A percentile compares a stretch with the other conserved stretches of the same genome.
These are phyloP conservation scores for Cajanus cajan DNA, from an alignment of 306 rosid species.

Conservation along the genomic window DNA sequence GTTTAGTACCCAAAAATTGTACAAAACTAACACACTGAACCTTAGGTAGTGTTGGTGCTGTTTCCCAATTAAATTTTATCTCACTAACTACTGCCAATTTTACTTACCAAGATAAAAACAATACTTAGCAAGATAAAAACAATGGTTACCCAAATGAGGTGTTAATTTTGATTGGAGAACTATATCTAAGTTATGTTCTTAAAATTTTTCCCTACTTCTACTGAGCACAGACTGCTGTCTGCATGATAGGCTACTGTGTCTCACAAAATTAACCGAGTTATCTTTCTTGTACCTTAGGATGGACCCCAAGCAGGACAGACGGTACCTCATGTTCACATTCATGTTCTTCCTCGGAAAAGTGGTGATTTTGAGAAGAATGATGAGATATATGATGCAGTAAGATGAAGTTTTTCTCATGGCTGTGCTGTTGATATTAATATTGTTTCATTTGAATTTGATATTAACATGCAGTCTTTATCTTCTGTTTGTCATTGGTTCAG, in stretches of 20 bases:
- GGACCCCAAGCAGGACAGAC: conserved; percentile 95
- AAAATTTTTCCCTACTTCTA: background rate
- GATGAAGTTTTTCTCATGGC: conserved; percentile 25
- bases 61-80: background rate
- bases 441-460: background rate
- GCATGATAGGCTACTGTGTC: background rate
- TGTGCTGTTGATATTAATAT: background rate
- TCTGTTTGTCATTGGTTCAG: conserved; percentile 42
- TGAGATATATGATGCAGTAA: conserved; percentile 84
- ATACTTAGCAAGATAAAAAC: background rate
- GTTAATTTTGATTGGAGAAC: background rate
- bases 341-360: conserved; percentile 68
- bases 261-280: conserved; percentile 19
- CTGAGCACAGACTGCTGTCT: background rate
- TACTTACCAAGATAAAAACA: too few species aligned
- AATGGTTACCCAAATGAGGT: background rate
- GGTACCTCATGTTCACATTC: conserved; percentile 95
- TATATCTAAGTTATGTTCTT: background rate
- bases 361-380: conserved; percentile 85
- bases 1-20: background rate
- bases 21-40: background rate
- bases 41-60: background rate
- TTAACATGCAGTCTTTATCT: conserved; percentile 6
- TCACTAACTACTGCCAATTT: background rate
- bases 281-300: conserved; percentile 56